Percentiles rank a stretch among this genome's conserved stretches.
Evolutionary conservation across 2,329 filamentous ascomycete species (phyloP).

Genomic region (Botrytis squamosa): DNA sequence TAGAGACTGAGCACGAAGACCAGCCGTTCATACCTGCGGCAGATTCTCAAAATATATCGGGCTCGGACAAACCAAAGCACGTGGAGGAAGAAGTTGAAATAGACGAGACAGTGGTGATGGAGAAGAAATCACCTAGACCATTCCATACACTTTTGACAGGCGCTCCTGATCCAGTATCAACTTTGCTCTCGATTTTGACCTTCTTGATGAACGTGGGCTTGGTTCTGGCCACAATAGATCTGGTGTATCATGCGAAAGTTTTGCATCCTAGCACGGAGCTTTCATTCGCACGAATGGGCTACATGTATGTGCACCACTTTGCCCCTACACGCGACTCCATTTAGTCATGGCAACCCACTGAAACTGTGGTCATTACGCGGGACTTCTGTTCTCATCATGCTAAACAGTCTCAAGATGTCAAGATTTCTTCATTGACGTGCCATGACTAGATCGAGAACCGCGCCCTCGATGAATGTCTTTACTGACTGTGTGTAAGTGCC

Average conservation of each 20-base stretch:
- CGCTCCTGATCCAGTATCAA: slow-evolving; percentile 69
- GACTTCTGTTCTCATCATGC: not conserved
- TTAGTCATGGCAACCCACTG: not conserved
- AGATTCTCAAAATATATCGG: slow-evolving; percentile 32
- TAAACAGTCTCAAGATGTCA: not conserved
- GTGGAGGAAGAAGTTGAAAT: slow-evolving; percentile 56
- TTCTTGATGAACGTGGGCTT: slow-evolving; percentile 71
- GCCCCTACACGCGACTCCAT: not conserved
- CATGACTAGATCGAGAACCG: not conserved
- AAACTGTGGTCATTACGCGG: not conserved
- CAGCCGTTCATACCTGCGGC: slow-evolving; percentile 36
- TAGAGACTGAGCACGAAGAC: slow-evolving; percentile 45
- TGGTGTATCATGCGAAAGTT: slow-evolving; percentile 70
- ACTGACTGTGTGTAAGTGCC: slow-evolving; percentile 46
- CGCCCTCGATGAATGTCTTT: not conserved
- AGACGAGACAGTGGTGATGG: slow-evolving; percentile 60
- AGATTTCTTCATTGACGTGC: not conserved
- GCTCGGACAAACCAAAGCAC: slow-evolving; percentile 39
- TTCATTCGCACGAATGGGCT: slow-evolving; percentile 83
- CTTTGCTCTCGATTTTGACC: slow-evolving; percentile 63
- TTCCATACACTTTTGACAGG: slow-evolving; percentile 72
- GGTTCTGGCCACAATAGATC: slow-evolving; percentile 70
- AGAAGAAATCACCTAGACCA: slow-evolving; percentile 55
- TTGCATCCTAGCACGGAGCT: slow-evolving; percentile 71
- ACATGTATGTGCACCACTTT: slow-evolving; percentile 50